A percentile compares a stretch with the other conserved stretches of the same genome.
Evolutionary conservation across 352 stramenopile species (phyloP).

Genomic region (Pseudoperonospora humuli): DNA sequence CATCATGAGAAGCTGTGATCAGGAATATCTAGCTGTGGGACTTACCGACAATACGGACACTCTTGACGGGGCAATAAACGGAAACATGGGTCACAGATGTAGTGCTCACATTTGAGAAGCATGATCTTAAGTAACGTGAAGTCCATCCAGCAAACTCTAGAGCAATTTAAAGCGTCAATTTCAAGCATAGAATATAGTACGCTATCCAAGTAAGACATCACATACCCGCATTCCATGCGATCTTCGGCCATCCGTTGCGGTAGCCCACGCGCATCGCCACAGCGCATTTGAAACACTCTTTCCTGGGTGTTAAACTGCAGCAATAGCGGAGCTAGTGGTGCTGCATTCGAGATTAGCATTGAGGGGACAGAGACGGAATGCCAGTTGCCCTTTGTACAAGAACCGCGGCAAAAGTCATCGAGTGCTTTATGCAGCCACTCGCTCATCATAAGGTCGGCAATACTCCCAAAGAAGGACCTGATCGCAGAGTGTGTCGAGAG

Average conservation of each 20-base stretch:
- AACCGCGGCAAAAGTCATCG: conserved; percentile 5
- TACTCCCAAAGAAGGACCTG: conserved; percentile 9
- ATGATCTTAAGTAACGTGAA: conserved; percentile 11
- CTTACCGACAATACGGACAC: conserved; percentile 23
- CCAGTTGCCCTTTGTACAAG: conserved; percentile 1
- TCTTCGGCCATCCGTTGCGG: conserved; percentile 13
- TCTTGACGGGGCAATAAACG: conserved; percentile 12
- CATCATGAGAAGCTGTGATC: neutral
- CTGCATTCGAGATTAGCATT: neutral
- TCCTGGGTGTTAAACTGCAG: conserved; percentile 12
- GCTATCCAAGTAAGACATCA: neutral
- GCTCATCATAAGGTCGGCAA: conserved; percentile 18
- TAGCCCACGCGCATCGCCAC: neutral
- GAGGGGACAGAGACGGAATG: conserved; percentile 13
- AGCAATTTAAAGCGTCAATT: neutral
- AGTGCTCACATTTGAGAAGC: conserved; percentile 26
- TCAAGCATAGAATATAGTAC: no score
- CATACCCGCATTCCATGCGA: conserved; percentile 25
- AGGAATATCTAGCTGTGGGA: neutral
- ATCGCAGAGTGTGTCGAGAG: neutral
- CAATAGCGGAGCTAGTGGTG: conserved; percentile 5
- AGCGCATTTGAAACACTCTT: conserved; percentile 9
- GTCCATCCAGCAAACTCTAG: conserved; percentile 22
- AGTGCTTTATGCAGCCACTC: conserved; percentile 17
- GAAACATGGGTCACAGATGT: conserved; percentile 22